Percentiles rank a stretch among this genome's conserved stretches.
phyloP scores from a whole-genome alignment of 1,284 basidiomycete genomes.

The Sanghuangporus sanghuang region DNA sequence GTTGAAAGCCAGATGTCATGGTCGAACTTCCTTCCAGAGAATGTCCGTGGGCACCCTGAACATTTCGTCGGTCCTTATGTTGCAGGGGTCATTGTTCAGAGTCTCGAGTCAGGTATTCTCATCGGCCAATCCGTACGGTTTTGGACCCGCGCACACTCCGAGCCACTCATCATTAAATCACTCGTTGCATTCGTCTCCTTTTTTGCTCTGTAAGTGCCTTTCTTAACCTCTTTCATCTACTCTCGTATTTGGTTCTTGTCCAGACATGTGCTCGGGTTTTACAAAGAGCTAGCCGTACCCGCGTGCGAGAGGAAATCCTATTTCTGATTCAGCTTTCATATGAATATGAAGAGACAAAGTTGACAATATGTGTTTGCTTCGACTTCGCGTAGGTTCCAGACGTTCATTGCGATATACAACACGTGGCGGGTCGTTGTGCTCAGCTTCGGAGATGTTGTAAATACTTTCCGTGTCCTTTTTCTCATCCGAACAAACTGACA shows the following conservation, averaged over 20 bases:
- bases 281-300: not conserved
- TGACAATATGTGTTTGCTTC: not conserved
- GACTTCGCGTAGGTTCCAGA: conserved; percentile 22
- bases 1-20: conserved; percentile 11
- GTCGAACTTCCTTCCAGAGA: conserved; percentile 16
- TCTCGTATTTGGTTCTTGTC: not conserved
- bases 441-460: conserved; percentile 21
- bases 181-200: conserved; percentile 24
- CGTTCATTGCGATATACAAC: conserved; percentile 23
- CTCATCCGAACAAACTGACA: not conserved
- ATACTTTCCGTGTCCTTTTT: not conserved
- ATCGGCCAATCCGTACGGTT: conserved; percentile 28
- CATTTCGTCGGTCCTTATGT: conserved; percentile 26
- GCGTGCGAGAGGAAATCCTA: not conserved
- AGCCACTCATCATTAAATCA: conserved; percentile 20
- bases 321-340: not conserved
- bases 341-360: not conserved
- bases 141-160: conserved; percentile 25
- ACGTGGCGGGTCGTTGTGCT: conserved; percentile 25
- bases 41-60: conserved; percentile 22
- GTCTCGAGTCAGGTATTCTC: conserved; percentile 26
- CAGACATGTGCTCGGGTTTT: not conserved
- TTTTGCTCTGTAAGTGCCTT: conserved; percentile 23
- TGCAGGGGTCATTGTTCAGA: conserved; percentile 24
- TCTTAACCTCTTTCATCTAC: not conserved